Evolutionary conservation across 345 rosid genomes (phyloP), one percentile per base, ranked within the genome.

Genomic region (Hypericum perforatum): DNA sequence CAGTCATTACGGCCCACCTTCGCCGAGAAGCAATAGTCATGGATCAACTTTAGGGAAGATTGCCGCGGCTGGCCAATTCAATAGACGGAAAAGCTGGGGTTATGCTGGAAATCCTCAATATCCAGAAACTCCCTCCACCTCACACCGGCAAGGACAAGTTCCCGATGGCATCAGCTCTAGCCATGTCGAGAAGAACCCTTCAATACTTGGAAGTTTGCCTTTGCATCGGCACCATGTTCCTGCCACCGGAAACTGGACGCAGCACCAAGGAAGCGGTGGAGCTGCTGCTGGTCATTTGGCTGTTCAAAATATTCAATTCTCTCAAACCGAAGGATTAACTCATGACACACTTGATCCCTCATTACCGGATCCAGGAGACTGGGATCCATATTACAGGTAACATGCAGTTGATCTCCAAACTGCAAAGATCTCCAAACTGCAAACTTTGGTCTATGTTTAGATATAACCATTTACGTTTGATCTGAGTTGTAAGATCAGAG

Each of bases 371-470:
- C 97, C 99, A 12, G 94, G 95, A 62, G 97, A 94, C 53, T 94
- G 99, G 99, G 99, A 94, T 78, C 99, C 99, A 39, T 80, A 81
- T 76, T 94, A 84, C 80, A 89, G 99, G 99, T 80, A 66, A 68
- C 32, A 22, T 1, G 32, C 32, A 22, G 32, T 4, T 1, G 32
- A 22, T 22, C 32, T 22, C 32, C 32, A 22, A 22, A 22, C 32
- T 22, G 32, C 4, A 22, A 22, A 22, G 32, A 22, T 22, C 32
- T 22, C 32, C 32, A 22, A 22, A 22, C 32, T 22, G 32, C 4
- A 22, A 22, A 22, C 32, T 22, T 22, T 22, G 32, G 2, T 22
- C 32, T 22, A 22, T 22, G 32, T 22, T 22, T 22, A 22, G 4
- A 4, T 22, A 22, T 22, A 1, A 4, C 32, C 32, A 22, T 22